phyloP scores from a whole-genome alignment of 345 rosid species.

The Dipteronia dyeriana region DNA sequence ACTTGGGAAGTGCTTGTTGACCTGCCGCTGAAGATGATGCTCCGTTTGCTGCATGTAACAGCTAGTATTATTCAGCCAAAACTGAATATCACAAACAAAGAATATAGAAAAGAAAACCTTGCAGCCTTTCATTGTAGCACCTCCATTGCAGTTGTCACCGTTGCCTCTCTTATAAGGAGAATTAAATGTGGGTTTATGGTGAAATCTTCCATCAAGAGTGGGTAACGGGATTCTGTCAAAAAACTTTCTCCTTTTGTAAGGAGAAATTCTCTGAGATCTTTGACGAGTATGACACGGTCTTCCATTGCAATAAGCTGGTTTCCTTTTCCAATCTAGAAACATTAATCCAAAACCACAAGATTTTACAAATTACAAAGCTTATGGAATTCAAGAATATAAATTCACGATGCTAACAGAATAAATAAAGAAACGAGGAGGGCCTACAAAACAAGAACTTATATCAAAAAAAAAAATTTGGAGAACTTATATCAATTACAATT shows the following conservation, averaged over 20 bases:
- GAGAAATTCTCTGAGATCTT: constrained; percentile 37
- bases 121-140: neutral
- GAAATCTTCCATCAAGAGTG: constrained; percentile 15
- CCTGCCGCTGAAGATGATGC: constrained; percentile 27
- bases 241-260: constrained; percentile 41
- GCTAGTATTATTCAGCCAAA: constrained; percentile 19
- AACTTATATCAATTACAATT: neutral
- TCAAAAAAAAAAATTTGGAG: no score
- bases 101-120: neutral
- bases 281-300: constrained; percentile 23
- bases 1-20: constrained; percentile 10
- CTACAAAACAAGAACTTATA: no score
- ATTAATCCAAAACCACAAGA: constrained; percentile 21
- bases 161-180: constrained; percentile 25
- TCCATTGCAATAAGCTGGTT: constrained; percentile 10
- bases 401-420: constrained; percentile 4
- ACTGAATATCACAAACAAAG: constrained; percentile 4
- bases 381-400: constrained; percentile 1
- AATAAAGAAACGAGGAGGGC: neutral
- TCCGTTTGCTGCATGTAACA: constrained; percentile 24
- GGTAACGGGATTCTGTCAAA: constrained; percentile 22
- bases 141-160: constrained; percentile 15
- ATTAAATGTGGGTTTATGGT: constrained; percentile 16
- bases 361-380: constrained; percentile 1
- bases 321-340: constrained; percentile 34